A percentile compares a stretch with the other conserved stretches of the same genome.
These are phyloP conservation scores for Lecanicillium sp. DNA, from an alignment of 2,329 filamentous ascomycete species.

Conservation along the genomic window DNA sequence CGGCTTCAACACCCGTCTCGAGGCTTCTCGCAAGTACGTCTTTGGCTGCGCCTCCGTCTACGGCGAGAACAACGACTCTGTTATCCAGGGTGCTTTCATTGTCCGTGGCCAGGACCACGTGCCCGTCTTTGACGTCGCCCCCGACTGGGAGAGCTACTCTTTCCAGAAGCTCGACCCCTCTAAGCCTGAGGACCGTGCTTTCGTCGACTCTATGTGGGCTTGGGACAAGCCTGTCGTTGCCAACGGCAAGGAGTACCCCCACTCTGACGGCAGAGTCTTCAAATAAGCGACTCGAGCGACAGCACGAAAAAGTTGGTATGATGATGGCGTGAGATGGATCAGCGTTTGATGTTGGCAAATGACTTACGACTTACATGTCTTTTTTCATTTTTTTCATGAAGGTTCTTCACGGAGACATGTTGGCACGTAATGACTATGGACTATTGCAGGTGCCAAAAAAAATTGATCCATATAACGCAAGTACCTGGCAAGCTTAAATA, in stretches of 20 bases:
- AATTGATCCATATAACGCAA: too few relatives aligned
- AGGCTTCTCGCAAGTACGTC: constrained; percentile 95
- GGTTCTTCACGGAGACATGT: too few relatives aligned
- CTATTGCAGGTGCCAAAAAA: neutral
- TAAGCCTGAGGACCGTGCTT: constrained; percentile 77
- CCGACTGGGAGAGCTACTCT: constrained; percentile 92
- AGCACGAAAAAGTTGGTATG: too few relatives aligned
- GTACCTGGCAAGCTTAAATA: neutral
- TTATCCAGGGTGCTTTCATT: constrained; percentile 90
- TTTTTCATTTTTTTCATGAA: too few relatives aligned
- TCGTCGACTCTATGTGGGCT: constrained; percentile 79
- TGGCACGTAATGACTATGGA: constrained; percentile 3
- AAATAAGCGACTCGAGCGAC: constrained; percentile 56
- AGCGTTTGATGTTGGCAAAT: constrained; percentile 12
- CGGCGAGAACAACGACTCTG: constrained; percentile 77
- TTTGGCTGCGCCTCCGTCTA: constrained; percentile 89
- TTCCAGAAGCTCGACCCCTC: constrained; percentile 93
- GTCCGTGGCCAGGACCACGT: constrained; percentile 82
- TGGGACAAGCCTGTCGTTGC: constrained; percentile 81
- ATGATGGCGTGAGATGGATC: constrained; percentile 26
- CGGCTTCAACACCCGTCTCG: constrained; percentile 95
- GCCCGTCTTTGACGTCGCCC: constrained; percentile 91
- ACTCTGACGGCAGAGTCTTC: constrained; percentile 95
- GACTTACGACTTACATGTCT: constrained; percentile 8
- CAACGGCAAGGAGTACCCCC: constrained; percentile 80